Evolutionary conservation across 2,329 filamentous ascomycete species (phyloP), one percentile per base, ranked within the genome.

Genomic region (Trichoderma semiorbis): DNA sequence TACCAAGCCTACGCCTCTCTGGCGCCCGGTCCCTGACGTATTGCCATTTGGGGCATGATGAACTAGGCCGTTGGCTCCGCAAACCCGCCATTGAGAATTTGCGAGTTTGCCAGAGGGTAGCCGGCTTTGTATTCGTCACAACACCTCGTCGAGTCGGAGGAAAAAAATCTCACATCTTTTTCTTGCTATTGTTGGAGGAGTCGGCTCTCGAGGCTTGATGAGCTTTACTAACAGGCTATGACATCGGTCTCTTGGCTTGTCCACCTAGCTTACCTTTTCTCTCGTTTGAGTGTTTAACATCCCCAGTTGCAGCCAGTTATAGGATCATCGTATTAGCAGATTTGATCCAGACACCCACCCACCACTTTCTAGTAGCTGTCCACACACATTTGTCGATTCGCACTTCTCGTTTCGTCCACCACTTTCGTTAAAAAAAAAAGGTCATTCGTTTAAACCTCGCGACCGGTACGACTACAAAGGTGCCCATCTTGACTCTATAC

Each of bases 1-100:
- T 65, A 66, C 62, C 62, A 62, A 66, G 66, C 69, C 69, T 65
- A 66, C 62, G 62, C 53, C 62, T 63, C 69, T 66, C 69, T 66
- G 69, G 69, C 62, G 62, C 69, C 50, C 26, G 24, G 28, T 65
- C 60, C 61, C 69, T 64, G 66, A 69, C 66, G 69, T 71, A 70
- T 55, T 70, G 28, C 67, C 69, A 21, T 66, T 71, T 66, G 69
- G 69, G 69, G 69, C 36, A 66, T 66, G 53, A 60, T 61, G 65
- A 50, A 71, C 62, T 14, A 71, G 53, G 30, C 53, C 24, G 39
- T 66, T 66, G 53, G 50, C 62, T 71, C 61, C 62, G 61, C 69
- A 64, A 70, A 43, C 47, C 62, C 62, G 47, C 47, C 61, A 65
- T 66, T 71, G 61, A 71, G 64, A 67, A 67, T 67, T 67, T 39